Evolutionary conservation across 352 stramenopile species (phyloP).

Genomic region (Peronospora destructor): DNA sequence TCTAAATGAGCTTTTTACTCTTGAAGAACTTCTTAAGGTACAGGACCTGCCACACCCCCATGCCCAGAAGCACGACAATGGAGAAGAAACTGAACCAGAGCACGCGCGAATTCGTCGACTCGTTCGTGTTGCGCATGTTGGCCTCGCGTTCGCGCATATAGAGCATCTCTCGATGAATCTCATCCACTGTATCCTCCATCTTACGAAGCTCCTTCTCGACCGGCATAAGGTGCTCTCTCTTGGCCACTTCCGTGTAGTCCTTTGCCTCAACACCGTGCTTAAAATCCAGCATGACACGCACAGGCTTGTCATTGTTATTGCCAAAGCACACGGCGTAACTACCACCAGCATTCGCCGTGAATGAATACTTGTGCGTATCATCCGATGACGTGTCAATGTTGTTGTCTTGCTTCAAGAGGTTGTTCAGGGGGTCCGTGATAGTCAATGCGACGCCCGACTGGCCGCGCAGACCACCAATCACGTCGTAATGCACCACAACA

Average conservation of each 20-base stretch:
- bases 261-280: constrained; percentile 85
- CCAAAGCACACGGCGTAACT: constrained; percentile 79
- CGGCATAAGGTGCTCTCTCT: constrained; percentile 85
- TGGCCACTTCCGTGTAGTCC: constrained; percentile 85
- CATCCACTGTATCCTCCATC: constrained; percentile 85
- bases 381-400: constrained; percentile 79
- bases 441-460: constrained; percentile 62
- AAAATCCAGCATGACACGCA: constrained; percentile 80
- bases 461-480: constrained; percentile 56
- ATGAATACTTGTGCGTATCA: constrained; percentile 80
- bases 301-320: constrained; percentile 68
- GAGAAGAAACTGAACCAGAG: constrained; percentile 88
- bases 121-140: constrained; percentile 85
- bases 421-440: constrained; percentile 67
- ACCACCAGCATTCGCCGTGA: constrained; percentile 58
- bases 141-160: constrained; percentile 86
- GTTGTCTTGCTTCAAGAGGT: constrained; percentile 78
- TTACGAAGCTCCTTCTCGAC: constrained; percentile 85
- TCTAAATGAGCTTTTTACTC: constrained; percentile 88
- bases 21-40: constrained; percentile 92
- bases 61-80: constrained; percentile 77
- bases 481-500: constrained; percentile 80
- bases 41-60: constrained; percentile 84
- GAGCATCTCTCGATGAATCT: constrained; percentile 88
- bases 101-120: constrained; percentile 84